Base-by-base conservation (phyloP, 495 filamentous ascomycete genomes). In the Xylaria intraflava region DNA sequence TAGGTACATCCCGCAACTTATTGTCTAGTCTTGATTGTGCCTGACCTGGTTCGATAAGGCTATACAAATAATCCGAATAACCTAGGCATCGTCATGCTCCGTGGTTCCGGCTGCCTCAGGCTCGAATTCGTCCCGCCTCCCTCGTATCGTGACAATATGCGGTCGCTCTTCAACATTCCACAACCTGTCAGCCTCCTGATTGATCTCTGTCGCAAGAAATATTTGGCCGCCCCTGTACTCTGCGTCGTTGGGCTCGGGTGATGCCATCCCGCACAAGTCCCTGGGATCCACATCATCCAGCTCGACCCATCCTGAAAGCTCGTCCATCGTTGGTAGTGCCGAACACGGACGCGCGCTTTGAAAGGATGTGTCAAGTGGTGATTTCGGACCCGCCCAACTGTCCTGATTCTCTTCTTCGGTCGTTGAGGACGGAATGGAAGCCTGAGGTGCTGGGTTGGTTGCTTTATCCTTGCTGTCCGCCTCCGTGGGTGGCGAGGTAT, bases 91-190 rank as follows among this genome's bases (percentile, higher is more conserved):
- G 11, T 40, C 36, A 12, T 27, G 1, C 0, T 17, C 22, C 12
- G 20, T 3, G 24, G 9, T 7, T 43, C 22, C 12, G 3, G 20
- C 22, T 11, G 3, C 9, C 16, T 16, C 16, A 3, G 38, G 20
- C 33, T 36, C 29, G 8, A 49, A 11, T n/a, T 8, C 30, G 16
- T 30, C 14, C 20, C 50, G 30, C 24, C 27, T 33, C 10, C 19
- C 24, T 5, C 40, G 50, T 53, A 52, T 46, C 40, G 50, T 53
- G 23, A 53, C 26, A 33, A 53, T 36, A 31, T 42, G 40, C 38
- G 41, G 40, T 17, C 50, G 50, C 33, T 24, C 8, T 6, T 38
- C 50, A 16, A 29, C 11, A 8, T 53, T 31, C 29, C 19, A 44
- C 8, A 2, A 20, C 12, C 12, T 27, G 17, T 36, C 39, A 26